Base-by-base conservation (phyloP, 495 filamentous ascomycete species). In the Xylaria telfairii region DNA sequence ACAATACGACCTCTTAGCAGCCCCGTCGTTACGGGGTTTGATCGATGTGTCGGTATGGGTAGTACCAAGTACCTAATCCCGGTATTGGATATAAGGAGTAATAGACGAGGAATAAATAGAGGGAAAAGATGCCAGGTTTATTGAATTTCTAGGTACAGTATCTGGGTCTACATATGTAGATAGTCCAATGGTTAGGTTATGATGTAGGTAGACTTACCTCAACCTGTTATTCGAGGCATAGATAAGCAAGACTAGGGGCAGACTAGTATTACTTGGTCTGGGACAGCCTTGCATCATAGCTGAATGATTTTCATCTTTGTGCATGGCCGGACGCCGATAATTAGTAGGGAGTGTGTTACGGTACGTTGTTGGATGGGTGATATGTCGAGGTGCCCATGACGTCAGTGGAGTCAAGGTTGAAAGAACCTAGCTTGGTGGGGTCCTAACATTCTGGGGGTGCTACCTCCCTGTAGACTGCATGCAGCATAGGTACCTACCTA, bases 261-360 rank as follows among this genome's bases (percentile, higher is more conserved):
- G 62, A 13, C 62, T 53, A 54, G 47, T 19, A 42, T 42, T 54
- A 12, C 47, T 66, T 42, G 64, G 28, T 42, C 21, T 12, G 34
- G 47, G 21, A 26, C 47, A 54, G 64, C 64, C 47, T 54, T 66
- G 64, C 64, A 66, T 66, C 64, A 66, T 66, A 66, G 30, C 46
- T 39, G 42, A 54, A 66, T 24, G 47, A 49, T 32, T 53, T 10
- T 28, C 32, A 47, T 54, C 64, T 66, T 54, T 66, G 64, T 66
- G 42, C 62, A 49, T 44, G 61, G 39, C 61, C 61, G 24, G 41
- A 3, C 41, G 24, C 17, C 19, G 28, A 24, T n/a, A n/a, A n/a
- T 6, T 9, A 34, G 44, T 51, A 51, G 44, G 42, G 19, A 30
- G 17, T 21, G 24, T 34, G 26, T 51, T 26, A 37, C 62, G 41